A percentile compares a stretch with the other conserved stretches of the same genome.
These are phyloP conservation scores for Amanita inopinata DNA, from an alignment of 768 basidiomycete genomes.

Conservation along the genomic window DNA sequence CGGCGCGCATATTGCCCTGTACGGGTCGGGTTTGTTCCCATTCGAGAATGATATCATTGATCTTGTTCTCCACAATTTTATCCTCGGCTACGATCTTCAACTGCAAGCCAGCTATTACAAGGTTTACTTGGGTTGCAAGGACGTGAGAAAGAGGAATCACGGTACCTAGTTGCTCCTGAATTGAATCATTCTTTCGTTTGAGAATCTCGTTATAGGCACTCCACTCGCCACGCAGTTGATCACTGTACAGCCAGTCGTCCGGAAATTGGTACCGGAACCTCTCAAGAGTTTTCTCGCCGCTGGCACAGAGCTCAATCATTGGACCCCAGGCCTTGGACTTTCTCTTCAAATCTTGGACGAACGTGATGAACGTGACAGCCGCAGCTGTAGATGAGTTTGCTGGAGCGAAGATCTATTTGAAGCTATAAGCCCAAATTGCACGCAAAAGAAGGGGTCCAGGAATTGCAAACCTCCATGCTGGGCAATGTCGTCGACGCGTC, in stretches of 20 bases:
- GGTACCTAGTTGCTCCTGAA: slow-evolving; percentile 94
- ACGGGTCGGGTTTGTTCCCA: slow-evolving; percentile 97
- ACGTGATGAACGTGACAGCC: slow-evolving; percentile 98
- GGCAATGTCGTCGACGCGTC: slow-evolving; percentile 19
- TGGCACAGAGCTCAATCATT: slow-evolving; percentile 89
- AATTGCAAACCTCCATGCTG: slow-evolving; percentile 20
- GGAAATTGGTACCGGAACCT: slow-evolving; percentile 96
- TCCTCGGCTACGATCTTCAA: slow-evolving; percentile 99
- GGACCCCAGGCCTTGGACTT: slow-evolving; percentile 96
- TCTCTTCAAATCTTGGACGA: slow-evolving; percentile 97
- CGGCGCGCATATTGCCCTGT: slow-evolving; percentile 93
- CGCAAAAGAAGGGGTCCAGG: not conserved
- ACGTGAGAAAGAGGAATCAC: slow-evolving; percentile 8
- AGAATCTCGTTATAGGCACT: slow-evolving; percentile 96
- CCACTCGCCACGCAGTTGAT: slow-evolving; percentile 97
- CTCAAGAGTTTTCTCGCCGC: slow-evolving; percentile 95
- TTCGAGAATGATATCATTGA: slow-evolving; percentile 80
- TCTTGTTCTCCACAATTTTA: slow-evolving; percentile 95
- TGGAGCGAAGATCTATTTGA: slow-evolving; percentile 51
- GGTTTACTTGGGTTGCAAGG: not conserved
- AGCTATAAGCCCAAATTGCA: not conserved
- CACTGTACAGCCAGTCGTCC: slow-evolving; percentile 96
- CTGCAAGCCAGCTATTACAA: slow-evolving; percentile 76
- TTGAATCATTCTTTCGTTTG: slow-evolving; percentile 95
- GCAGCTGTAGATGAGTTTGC: slow-evolving; percentile 92